Base-by-base conservation (phyloP, 208 protist genomes). In the Angomonas ambiguus region DNA sequence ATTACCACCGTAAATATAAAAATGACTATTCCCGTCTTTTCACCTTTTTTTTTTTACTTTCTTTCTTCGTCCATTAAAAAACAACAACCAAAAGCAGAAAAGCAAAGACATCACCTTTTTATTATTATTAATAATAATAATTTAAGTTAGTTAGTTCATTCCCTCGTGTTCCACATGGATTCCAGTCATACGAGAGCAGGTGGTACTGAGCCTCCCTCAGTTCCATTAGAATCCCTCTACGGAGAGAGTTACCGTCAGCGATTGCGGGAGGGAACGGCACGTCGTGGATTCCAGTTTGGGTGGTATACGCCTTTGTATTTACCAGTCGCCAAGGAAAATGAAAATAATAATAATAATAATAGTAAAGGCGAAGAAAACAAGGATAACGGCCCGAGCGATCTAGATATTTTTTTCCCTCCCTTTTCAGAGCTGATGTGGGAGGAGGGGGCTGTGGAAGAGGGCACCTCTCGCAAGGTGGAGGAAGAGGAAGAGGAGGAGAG, bases 11-110 rank as follows among this genome's bases (percentile, higher is more conserved):
- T n/a, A n/a, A n/a, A n/a, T n/a, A n/a, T n/a, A 45, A 45, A 45
- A 45, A 45, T 3, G 8, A 24, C 27, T 62, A 62, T 73, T 38
- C 35, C 34, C 22, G 49, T 45, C 41, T 55, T 51, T 38, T 57
- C 24, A 38, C 30, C 18, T 25, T 61, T 59, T 25, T 61, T 58
- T 3, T 59, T 28, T 24, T 20, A 35, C 8, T 24, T 11, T 45
- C 5, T 20, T 42, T 61, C 31, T 22, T 10, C 20, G 11, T 35
- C 33, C 16, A 30, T 34, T 20, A 41, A 28, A n/a, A n/a, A n/a
- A n/a, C n/a, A n/a, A n/a, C n/a, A n/a, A n/a, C n/a, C n/a, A n/a
- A n/a, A n/a, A n/a, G n/a, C n/a, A n/a, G n/a, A n/a, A n/a, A n/a
- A n/a, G n/a, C n/a, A n/a, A n/a, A n/a, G n/a, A n/a, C 34, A 57